Evolutionary conservation across 352 stramenopile species (phyloP).

Genomic region (Hyphochytrium catenoides): DNA sequence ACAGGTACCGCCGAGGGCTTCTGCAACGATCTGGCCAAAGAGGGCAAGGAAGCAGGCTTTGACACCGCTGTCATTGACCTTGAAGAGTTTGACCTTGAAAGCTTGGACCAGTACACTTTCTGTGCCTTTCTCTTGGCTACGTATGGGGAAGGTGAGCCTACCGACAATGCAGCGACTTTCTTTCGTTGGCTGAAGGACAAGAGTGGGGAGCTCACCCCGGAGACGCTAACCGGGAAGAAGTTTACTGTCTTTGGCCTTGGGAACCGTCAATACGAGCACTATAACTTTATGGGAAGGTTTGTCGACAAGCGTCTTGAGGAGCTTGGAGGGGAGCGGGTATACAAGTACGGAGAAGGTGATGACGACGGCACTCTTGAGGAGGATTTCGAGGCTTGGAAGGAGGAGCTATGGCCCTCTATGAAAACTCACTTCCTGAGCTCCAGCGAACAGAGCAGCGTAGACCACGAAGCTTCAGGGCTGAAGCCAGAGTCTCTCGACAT

Average conservation of each 20-base stretch:
- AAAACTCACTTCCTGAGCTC: slow-evolving; percentile 27
- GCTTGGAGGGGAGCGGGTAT: slow-evolving; percentile 56
- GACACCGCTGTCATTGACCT: slow-evolving; percentile 68
- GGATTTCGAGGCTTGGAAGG: slow-evolving; percentile 83
- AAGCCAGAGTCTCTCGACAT: slow-evolving; percentile 17
- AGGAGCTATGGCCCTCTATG: slow-evolving; percentile 58
- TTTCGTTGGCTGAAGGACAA: slow-evolving; percentile 66
- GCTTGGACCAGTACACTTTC: slow-evolving; percentile 19
- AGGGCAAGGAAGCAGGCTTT: slow-evolving; percentile 64
- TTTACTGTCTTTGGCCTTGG: slow-evolving; percentile 93
- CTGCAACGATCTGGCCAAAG: slow-evolving; percentile 71
- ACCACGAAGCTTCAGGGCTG: slow-evolving; percentile 3
- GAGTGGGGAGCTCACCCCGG: slow-evolving; percentile 8
- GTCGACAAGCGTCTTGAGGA: slow-evolving; percentile 62
- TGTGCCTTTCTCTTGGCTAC: slow-evolving; percentile 89
- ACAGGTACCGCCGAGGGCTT: slow-evolving; percentile 93
- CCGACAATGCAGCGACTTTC: slow-evolving; percentile 87
- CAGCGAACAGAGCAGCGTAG: slow-evolving; percentile 9
- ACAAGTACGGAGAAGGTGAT: slow-evolving; percentile 78
- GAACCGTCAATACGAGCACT: slow-evolving; percentile 96
- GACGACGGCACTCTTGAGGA: slow-evolving; percentile 83
- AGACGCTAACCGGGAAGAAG: slow-evolving; percentile 28
- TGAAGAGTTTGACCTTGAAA: slow-evolving; percentile 72
- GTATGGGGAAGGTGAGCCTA: slow-evolving; percentile 93
- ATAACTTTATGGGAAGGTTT: slow-evolving; percentile 82